phyloP scores from a whole-genome alignment of 768 basidiomycete species.

The Suillus ampliporus region DNA sequence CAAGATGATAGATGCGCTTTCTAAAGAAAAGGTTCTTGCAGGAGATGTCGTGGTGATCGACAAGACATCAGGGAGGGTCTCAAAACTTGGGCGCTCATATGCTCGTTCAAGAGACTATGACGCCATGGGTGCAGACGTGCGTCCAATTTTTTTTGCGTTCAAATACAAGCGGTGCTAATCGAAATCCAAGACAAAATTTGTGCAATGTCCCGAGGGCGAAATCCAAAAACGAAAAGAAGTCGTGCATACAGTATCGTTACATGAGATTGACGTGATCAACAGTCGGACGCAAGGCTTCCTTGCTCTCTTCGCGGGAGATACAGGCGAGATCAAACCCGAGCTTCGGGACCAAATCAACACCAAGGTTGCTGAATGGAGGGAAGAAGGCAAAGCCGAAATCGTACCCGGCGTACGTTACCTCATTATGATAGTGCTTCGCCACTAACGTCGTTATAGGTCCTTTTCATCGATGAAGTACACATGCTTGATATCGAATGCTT shows the following conservation, averaged over 20 bases:
- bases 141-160: slow-evolving; percentile 35
- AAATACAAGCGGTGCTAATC: not conserved
- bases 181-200: slow-evolving; percentile 85
- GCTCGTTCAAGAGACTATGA: slow-evolving; percentile 98
- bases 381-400: slow-evolving; percentile 98
- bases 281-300: slow-evolving; percentile 98
- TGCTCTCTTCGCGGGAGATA: slow-evolving; percentile 93
- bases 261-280: slow-evolving; percentile 99
- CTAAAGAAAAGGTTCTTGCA: slow-evolving; percentile 94
- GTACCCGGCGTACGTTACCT: slow-evolving; percentile 82
- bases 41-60: slow-evolving; percentile 98
- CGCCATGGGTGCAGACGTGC: slow-evolving; percentile 97
- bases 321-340: slow-evolving; percentile 98
- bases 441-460: slow-evolving; percentile 57
- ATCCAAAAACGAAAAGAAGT: slow-evolving; percentile 98
- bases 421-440: not conserved
- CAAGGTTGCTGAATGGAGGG: slow-evolving; percentile 96
- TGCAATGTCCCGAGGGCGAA: slow-evolving; percentile 97
- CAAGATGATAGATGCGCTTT: slow-evolving; percentile 98
- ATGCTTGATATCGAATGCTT: slow-evolving; percentile 99
- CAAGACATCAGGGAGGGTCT: slow-evolving; percentile 95
- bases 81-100: slow-evolving; percentile 95
- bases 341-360: slow-evolving; percentile 95
- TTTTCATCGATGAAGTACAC: slow-evolving; percentile 99
- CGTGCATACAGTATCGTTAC: slow-evolving; percentile 95